These are phyloP conservation scores for Larix kaempferi DNA, from an alignment of 75 land plant species.

Conservation along the genomic window DNA sequence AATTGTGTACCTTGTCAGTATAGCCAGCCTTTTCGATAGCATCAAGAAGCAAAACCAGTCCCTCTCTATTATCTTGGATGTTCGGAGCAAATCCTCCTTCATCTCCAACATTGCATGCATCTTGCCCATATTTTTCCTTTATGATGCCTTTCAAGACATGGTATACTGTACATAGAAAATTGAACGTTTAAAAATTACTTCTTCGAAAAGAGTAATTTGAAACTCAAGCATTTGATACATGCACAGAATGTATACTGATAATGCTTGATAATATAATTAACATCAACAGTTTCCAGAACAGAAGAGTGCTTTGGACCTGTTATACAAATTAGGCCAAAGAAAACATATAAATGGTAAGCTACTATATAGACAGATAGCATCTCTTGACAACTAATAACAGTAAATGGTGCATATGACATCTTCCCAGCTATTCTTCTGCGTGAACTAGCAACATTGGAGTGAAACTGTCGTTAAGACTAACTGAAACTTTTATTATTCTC, in stretches of 20 bases:
- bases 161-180: constrained; percentile 52
- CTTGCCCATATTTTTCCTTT: constrained; percentile 86
- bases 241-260: background rate
- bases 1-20: constrained; percentile 70
- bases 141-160: constrained; percentile 84
- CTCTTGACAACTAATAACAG: background rate
- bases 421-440: background rate
- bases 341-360: background rate
- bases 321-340: background rate
- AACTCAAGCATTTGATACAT: constrained; percentile 9
- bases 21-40: constrained; percentile 95
- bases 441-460: background rate
- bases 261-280: background rate
- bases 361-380: background rate
- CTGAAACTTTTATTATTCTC: background rate
- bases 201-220: background rate
- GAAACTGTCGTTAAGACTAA: background rate
- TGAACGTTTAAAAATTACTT: background rate
- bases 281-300: background rate
- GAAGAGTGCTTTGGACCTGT: background rate
- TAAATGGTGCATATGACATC: background rate
- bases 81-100: constrained; percentile 98
- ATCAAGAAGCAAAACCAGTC: constrained; percentile 68
- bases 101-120: constrained; percentile 98
- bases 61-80: constrained; percentile 93